A percentile compares a stretch with the other conserved stretches of the same genome.
Conservation (phyloP, 352 stramenopile species). For the Aphanomyces stellatus region DNA sequence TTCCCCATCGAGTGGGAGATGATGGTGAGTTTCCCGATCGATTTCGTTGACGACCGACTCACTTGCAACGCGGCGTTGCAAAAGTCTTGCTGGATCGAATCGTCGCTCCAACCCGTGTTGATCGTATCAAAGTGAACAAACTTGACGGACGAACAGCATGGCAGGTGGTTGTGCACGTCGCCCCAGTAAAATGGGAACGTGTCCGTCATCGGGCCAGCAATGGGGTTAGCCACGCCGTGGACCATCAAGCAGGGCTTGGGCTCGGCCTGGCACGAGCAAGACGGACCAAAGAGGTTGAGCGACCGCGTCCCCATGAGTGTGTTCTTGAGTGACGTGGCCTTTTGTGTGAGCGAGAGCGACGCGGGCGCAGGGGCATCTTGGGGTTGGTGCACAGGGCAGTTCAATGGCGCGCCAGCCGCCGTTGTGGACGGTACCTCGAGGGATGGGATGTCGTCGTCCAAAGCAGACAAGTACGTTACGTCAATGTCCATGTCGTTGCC, state of each 20-base stretch:
- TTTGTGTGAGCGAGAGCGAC: neutral
- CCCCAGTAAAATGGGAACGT: neutral
- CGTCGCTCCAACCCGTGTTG: conserved; percentile 16
- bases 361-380: neutral
- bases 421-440: conserved; percentile 11
- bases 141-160: neutral
- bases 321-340: neutral
- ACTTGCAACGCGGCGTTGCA: conserved; percentile 21
- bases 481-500: conserved; percentile 22
- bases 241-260: neutral
- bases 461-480: conserved; percentile 13
- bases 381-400: conserved; percentile 10
- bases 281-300: neutral
- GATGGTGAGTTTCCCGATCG: conserved; percentile 25
- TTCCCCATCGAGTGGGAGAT: conserved; percentile 44
- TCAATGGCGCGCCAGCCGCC: conserved; percentile 4
- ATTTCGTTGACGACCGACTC: conserved; percentile 15
- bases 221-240: neutral
- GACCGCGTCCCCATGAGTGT: neutral
- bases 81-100: conserved; percentile 17
- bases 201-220: neutral
- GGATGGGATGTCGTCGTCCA: neutral
- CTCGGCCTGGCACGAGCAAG: neutral
- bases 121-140: neutral
- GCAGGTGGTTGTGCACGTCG: neutral